A percentile compares a stretch with the other conserved stretches of the same genome.
These are phyloP conservation scores for Hemerocallis citrina DNA, from an alignment of 106 monocot species.

Conservation along the genomic window DNA sequence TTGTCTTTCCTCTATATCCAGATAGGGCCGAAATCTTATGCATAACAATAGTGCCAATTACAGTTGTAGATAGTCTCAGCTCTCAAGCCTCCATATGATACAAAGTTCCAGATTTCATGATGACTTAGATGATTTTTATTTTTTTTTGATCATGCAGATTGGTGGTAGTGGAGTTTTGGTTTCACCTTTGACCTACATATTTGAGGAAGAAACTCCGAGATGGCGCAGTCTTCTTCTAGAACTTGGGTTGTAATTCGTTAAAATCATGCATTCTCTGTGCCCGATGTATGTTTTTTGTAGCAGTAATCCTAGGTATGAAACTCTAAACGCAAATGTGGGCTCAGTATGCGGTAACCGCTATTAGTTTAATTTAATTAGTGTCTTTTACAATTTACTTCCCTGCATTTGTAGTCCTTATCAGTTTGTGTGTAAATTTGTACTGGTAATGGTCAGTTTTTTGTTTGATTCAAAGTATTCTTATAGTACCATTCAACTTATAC, in stretches of 20 bases:
- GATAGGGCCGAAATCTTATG: no score
- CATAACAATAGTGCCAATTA: no score
- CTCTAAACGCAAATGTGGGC: neutral
- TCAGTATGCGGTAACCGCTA: no score
- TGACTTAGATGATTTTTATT: neutral
- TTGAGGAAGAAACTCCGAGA: conserved; percentile 81
- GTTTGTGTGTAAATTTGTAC: no score
- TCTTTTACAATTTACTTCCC: no score
- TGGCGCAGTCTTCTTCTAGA: conserved; percentile 48
- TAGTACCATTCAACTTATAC: no score
- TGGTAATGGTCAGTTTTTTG: no score
- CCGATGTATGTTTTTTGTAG: neutral
- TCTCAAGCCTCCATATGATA: neutral
- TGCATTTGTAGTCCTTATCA: no score
- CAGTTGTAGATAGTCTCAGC: no score
- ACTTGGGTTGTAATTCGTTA: conserved; percentile 40
- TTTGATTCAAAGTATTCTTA: no score
- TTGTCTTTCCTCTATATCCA: no score
- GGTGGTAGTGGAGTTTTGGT: conserved; percentile 80
- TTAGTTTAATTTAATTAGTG: no score
- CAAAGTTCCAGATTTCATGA: neutral
- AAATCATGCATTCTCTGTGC: neutral
- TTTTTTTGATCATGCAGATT: conserved; percentile 28
- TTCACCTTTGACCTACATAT: conserved; percentile 64
- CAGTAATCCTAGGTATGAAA: neutral